A percentile compares a stretch with the other conserved stretches of the same genome.
Evolutionary conservation across 129 eudicot species (phyloP).

Genomic region (Saposhnikovia divaricata): DNA sequence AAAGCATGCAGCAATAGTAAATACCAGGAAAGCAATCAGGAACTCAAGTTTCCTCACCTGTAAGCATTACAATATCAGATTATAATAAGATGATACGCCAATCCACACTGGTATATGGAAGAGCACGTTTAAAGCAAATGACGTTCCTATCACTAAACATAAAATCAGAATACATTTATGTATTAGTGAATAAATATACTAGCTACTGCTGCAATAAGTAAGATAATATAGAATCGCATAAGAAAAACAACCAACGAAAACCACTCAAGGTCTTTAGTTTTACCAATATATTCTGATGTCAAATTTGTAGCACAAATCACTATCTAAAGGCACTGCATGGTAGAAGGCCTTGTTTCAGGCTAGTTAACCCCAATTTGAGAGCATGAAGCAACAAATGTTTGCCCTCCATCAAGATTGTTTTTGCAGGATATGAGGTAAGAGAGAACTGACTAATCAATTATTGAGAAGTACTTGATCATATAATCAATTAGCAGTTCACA

Average conservation of each 20-base stretch:
- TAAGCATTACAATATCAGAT: no score
- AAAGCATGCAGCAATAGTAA: constrained; percentile 85
- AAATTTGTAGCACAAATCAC: neutral
- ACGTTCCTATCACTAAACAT: constrained; percentile 80
- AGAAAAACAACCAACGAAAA: neutral
- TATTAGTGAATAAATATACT: neutral
- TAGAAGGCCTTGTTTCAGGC: neutral
- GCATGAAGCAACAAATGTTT: neutral
- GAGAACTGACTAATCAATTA: neutral
- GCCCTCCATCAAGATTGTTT: neutral
- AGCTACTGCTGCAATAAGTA: neutral
- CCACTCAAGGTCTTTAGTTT: neutral
- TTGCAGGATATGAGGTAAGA: neutral
- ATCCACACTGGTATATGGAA: constrained; percentile 83
- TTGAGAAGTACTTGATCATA: neutral
- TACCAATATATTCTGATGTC: neutral
- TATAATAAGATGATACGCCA: constrained; percentile 87
- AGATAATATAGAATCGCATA: neutral
- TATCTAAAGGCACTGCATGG: neutral
- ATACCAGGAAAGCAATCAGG: constrained; percentile 70
- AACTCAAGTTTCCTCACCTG: constrained; percentile 98
- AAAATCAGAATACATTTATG: neutral
- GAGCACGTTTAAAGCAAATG: constrained; percentile 94
- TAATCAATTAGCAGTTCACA: neutral
- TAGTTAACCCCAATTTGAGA: neutral